A percentile compares a stretch with the other conserved stretches of the same genome.
These are phyloP conservation scores for Aureobasidium sp. DNA, from an alignment of 2,329 filamentous ascomycete genomes.

Conservation along the genomic window DNA sequence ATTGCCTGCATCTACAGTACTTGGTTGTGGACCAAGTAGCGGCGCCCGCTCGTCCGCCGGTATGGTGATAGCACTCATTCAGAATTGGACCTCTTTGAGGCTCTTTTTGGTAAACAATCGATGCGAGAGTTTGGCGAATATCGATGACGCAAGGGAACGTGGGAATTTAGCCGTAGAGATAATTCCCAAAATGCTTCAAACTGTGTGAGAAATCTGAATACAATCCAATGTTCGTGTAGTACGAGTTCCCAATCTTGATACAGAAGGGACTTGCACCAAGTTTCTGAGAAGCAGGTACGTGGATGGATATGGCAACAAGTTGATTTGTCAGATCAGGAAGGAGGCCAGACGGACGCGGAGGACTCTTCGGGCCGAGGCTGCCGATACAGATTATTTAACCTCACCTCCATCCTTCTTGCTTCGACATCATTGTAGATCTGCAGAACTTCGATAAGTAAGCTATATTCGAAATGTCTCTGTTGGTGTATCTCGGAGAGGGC, in stretches of 20 bases:
- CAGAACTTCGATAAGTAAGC: too few species aligned
- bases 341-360: background rate
- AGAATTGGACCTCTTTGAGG: background rate
- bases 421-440: background rate
- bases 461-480: too few species aligned
- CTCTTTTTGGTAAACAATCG: background rate
- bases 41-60: constrained; percentile 16
- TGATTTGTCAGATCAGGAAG: constrained; percentile 9
- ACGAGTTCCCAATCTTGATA: background rate
- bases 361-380: background rate
- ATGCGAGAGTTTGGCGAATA: background rate
- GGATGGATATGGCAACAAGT: background rate
- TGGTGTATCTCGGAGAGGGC: too few species aligned
- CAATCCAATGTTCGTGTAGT: background rate
- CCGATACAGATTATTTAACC: background rate
- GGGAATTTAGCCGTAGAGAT: background rate
- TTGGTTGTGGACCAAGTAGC: constrained; percentile 16
- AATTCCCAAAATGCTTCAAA: background rate
- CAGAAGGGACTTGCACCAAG: background rate
- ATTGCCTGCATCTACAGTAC: constrained; percentile 16
- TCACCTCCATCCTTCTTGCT: background rate
- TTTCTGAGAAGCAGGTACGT: background rate
- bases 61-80: background rate
- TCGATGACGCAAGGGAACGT: constrained; percentile 7
- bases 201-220: background rate